Evolutionary conservation across 345 rosid species (phyloP).

Genomic region (Passiflora organensis): DNA sequence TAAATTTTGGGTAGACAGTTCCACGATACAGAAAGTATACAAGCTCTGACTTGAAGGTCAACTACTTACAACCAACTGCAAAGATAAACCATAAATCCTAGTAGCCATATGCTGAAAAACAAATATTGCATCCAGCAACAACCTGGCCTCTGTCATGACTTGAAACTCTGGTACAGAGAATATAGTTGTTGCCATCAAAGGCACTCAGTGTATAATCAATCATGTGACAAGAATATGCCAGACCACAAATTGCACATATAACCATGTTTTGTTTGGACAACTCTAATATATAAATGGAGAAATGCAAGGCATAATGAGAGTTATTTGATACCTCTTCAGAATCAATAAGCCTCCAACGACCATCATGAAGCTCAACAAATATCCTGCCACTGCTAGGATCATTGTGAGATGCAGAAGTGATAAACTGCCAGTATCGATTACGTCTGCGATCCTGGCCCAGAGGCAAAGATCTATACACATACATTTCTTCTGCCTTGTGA

Average conservation of each 20-base stretch:
- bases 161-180: too few species aligned
- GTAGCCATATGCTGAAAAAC: too few species aligned
- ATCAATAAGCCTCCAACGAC: conserved; percentile 79
- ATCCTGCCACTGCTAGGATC: conserved; percentile 91
- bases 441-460: conserved; percentile 88
- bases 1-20: conserved; percentile 6
- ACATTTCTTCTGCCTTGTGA: conserved; percentile 76
- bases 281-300: too few species aligned
- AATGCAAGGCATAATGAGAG: too few species aligned
- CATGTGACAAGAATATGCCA: too few species aligned
- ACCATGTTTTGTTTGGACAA: too few species aligned
- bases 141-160: too few species aligned
- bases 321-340: conserved; percentile 56
- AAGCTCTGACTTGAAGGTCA: neutral
- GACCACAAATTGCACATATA: too few species aligned
- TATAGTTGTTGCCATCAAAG: too few species aligned
- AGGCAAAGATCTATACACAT: conserved; percentile 73
- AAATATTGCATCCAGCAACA: too few species aligned
- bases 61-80: too few species aligned
- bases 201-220: too few species aligned
- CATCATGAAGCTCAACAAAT: conserved; percentile 68
- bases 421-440: conserved; percentile 85
- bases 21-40: neutral
- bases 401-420: conserved; percentile 54
- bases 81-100: neutral